phyloP scores from a whole-genome alignment of 805 yeast species.

The Hanseniaspora meyeri region DNA sequence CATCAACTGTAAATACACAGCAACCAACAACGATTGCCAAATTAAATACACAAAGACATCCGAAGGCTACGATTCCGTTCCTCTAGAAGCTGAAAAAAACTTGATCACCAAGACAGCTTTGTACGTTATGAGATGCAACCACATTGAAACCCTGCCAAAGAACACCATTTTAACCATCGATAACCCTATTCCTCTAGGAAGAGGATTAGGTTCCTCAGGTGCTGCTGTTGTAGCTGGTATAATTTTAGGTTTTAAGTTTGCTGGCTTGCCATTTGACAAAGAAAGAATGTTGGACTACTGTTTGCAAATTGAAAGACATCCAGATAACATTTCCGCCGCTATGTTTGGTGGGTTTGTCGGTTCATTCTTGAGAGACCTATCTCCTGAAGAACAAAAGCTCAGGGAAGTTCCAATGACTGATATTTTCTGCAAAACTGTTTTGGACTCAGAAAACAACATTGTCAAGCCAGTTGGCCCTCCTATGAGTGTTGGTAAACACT shows the following conservation, averaged over 20 bases:
- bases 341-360: slow-evolving; percentile 99
- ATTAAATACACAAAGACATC: slow-evolving; percentile 55
- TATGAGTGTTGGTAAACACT: slow-evolving; percentile 70
- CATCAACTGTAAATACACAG: slow-evolving; percentile 52
- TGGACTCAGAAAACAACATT: slow-evolving; percentile 59
- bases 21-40: slow-evolving; percentile 56
- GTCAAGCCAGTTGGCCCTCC: slow-evolving; percentile 75
- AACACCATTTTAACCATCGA: slow-evolving; percentile 71
- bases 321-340: slow-evolving; percentile 96
- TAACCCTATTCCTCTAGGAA: slow-evolving; percentile 91
- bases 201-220: slow-evolving; percentile 95
- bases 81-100: slow-evolving; percentile 63
- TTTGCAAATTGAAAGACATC: slow-evolving; percentile 94
- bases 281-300: slow-evolving; percentile 86
- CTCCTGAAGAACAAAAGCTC: slow-evolving; percentile 55
- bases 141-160: slow-evolving; percentile 59
- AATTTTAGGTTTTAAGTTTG: slow-evolving; percentile 75
- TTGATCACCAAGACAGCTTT: slow-evolving; percentile 87
- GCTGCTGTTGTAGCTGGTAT: slow-evolving; percentile 98
- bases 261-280: slow-evolving; percentile 57
- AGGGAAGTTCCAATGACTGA: slow-evolving; percentile 77
- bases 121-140: slow-evolving; percentile 78
- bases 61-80: slow-evolving; percentile 73
- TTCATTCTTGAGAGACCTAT: slow-evolving; percentile 72
- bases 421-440: slow-evolving; percentile 60